Evolutionary conservation across 176 grass and related monocot species (phyloP).

Genomic region (Cenchrus americanus): DNA sequence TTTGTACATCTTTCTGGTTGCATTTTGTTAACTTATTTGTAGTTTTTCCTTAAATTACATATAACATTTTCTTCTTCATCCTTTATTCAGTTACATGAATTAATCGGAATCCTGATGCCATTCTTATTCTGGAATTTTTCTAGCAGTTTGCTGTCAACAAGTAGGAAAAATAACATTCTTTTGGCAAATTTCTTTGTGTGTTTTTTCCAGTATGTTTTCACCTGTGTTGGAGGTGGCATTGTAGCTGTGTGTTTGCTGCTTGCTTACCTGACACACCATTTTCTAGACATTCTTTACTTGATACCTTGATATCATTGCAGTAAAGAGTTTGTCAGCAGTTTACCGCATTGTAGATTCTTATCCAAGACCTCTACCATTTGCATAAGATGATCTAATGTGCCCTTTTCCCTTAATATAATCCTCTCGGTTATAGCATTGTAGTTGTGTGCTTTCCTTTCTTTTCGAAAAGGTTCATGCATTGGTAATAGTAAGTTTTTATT

Average conservation of each 20-base stretch:
- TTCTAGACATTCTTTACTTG: not conserved
- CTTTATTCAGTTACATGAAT: not conserved
- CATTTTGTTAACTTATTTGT: conserved; percentile 9
- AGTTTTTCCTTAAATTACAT: not conserved
- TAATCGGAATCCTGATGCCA: conserved; percentile 2
- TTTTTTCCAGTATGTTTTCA: not conserved
- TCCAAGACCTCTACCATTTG: not conserved
- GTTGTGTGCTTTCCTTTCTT: not conserved
- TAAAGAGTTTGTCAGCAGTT: not conserved
- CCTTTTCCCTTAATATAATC: not conserved
- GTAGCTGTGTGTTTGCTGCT: not conserved
- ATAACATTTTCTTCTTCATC: not conserved
- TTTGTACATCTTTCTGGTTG: conserved; percentile 26
- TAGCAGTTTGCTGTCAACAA: conserved; percentile 5
- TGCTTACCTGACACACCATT: not conserved
- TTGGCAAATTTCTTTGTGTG: conserved; percentile 22
- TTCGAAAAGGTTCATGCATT: not conserved
- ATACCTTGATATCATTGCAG: not conserved
- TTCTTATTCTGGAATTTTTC: conserved; percentile 12
- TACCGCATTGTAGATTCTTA: not conserved
- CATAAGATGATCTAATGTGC: not conserved
- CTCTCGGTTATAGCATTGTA: no score
- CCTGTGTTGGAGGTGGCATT: not conserved
- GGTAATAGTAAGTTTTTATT: not conserved
- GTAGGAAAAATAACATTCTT: not conserved